Conservation (phyloP, 768 basidiomycete genomes). For the Butyriboletus loyo region DNA sequence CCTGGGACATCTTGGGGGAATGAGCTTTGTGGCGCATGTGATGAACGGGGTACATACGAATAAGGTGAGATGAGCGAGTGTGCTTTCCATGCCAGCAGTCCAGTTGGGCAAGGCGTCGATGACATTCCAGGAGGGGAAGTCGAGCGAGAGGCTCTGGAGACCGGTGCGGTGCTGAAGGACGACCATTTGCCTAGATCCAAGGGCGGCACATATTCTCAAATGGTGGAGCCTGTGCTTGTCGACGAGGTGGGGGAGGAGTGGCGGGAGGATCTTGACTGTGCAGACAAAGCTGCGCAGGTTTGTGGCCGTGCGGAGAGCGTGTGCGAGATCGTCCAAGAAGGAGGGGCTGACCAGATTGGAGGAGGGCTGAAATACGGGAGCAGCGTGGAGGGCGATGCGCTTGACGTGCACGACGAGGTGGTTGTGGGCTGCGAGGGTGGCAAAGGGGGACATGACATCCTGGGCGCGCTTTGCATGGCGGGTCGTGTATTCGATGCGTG, state of each 20-base stretch:
- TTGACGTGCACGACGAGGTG: constrained; percentile 57
- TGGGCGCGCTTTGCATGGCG: constrained; percentile 53
- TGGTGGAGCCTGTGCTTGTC: constrained; percentile 43
- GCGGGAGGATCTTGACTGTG: constrained; percentile 42
- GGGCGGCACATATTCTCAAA: constrained; percentile 48
- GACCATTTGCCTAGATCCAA: constrained; percentile 50
- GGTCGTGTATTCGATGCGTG: constrained; percentile 50
- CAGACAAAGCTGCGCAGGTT: constrained; percentile 61
- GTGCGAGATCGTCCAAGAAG: constrained; percentile 53
- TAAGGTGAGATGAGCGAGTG: constrained; percentile 54
- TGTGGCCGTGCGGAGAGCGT: constrained; percentile 45
- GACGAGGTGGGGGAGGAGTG: constrained; percentile 47
- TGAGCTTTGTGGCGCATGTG: background rate
- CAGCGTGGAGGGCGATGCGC: constrained; percentile 51
- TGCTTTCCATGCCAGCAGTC: constrained; percentile 41
- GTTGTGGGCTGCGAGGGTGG: constrained; percentile 50
- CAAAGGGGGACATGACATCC: constrained; percentile 58
- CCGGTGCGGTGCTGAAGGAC: constrained; percentile 39
- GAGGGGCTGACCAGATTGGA: constrained; percentile 32
- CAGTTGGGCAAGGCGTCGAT: constrained; percentile 59
- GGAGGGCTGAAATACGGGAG: constrained; percentile 40
- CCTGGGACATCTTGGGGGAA: constrained; percentile 47
- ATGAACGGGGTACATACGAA: constrained; percentile 43
- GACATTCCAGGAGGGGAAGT: constrained; percentile 61
- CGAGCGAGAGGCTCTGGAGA: constrained; percentile 49